Evolutionary conservation across 2,329 filamentous ascomycete genomes (phyloP).

Genomic region (Fusarium sp.): DNA sequence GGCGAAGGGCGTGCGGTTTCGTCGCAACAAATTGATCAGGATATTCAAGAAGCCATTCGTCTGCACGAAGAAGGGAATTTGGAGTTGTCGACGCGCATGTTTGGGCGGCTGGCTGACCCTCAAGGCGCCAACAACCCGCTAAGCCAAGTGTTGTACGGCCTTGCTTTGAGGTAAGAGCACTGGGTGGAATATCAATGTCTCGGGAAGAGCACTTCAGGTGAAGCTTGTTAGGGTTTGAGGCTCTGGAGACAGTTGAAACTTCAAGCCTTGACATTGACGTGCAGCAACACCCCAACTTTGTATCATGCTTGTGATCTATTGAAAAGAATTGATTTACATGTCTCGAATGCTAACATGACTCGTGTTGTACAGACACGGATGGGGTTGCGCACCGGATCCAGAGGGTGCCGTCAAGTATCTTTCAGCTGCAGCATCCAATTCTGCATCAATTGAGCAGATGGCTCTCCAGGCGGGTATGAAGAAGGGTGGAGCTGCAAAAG

Average conservation of each 20-base stretch:
- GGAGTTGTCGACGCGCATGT: conserved; percentile 83
- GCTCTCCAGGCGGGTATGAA: conserved; percentile 89
- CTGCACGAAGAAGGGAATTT: conserved; percentile 89
- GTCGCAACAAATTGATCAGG: conserved; percentile 68
- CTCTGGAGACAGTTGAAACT: conserved; percentile 11
- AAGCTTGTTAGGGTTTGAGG: conserved; percentile 14
- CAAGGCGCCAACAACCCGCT: conserved; percentile 89
- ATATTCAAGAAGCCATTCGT: conserved; percentile 95
- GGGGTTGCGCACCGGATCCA: conserved; percentile 83
- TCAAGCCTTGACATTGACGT: conserved; percentile 13
- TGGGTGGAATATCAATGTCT: conserved; percentile 9
- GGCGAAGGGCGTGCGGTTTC: conserved; percentile 51
- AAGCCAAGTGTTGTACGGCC: conserved; percentile 94
- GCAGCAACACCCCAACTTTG: conserved; percentile 3
- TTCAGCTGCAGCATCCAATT: conserved; percentile 88
- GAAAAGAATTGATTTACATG: background rate
- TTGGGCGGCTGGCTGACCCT: conserved; percentile 84
- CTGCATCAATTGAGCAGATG: conserved; percentile 85
- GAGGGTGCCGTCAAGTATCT: conserved; percentile 84
- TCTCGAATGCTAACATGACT: conserved; percentile 32
- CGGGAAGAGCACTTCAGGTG: conserved; percentile 12
- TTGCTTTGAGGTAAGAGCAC: conserved; percentile 77
- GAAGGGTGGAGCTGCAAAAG: conserved; percentile 94
- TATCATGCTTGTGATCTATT: background rate
- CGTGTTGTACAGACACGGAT: conserved; percentile 76